A percentile compares a stretch with the other conserved stretches of the same genome.
Conservation (phyloP, 208 protist genomes). For the Wallacemonas sp. region DNA sequence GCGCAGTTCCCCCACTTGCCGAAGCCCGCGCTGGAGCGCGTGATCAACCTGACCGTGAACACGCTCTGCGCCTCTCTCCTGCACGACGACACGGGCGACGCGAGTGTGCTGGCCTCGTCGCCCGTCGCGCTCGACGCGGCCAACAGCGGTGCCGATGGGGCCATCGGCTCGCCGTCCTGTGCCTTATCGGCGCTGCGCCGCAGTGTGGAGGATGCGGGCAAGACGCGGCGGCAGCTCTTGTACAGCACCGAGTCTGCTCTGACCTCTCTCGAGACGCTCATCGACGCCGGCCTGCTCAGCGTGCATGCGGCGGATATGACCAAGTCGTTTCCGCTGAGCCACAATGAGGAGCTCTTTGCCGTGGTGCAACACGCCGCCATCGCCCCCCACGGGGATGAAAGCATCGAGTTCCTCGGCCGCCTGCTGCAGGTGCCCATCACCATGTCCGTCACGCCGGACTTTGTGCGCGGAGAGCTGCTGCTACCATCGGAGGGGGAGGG, state of each 20-base stretch:
- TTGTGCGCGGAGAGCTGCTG: constrained; percentile 10
- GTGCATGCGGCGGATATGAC: constrained; percentile 48
- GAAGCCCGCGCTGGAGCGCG: constrained; percentile 32
- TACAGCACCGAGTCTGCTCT: constrained; percentile 27
- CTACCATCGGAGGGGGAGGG: constrained; percentile 10
- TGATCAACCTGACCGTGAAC: constrained; percentile 38
- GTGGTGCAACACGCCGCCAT: constrained; percentile 61
- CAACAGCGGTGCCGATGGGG: background rate
- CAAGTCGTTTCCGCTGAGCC: constrained; percentile 28
- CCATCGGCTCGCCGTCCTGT: background rate
- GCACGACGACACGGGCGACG: constrained; percentile 14
- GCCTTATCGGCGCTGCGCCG: background rate
- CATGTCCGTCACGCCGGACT: constrained; percentile 22
- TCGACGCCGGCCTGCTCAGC: constrained; percentile 48
- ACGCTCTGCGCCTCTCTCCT: constrained; percentile 31
- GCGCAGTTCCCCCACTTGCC: constrained; percentile 31
- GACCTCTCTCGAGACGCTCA: constrained; percentile 41
- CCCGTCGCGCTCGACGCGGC: constrained; percentile 7
- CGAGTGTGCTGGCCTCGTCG: background rate
- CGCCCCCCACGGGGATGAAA: constrained; percentile 68
- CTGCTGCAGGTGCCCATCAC: constrained; percentile 39
- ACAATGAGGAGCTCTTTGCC: constrained; percentile 71
- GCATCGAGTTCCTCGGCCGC: constrained; percentile 51
- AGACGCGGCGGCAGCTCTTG: constrained; percentile 8
- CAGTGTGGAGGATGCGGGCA: background rate